These are phyloP conservation scores for Aspergillus intermedius DNA, from an alignment of 2,329 filamentous ascomycete genomes.

Conservation along the genomic window DNA sequence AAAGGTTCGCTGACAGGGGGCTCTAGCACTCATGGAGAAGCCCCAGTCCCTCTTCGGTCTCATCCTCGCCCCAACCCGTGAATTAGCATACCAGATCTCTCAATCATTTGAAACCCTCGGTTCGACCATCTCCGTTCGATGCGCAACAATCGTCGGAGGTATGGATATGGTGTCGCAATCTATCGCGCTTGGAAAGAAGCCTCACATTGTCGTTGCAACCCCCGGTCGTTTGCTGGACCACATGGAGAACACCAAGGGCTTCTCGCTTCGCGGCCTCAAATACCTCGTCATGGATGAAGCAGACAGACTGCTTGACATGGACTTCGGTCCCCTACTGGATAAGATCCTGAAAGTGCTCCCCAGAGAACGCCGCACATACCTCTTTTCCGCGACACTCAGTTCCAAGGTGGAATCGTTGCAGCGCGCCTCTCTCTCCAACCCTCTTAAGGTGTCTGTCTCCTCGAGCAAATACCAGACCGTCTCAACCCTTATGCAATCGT, in stretches of 20 bases:
- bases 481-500: slow-evolving; percentile 76
- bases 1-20: not conserved
- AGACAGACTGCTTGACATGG: slow-evolving; percentile 83
- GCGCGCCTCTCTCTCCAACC: slow-evolving; percentile 78
- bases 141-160: slow-evolving; percentile 80
- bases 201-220: slow-evolving; percentile 88
- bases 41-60: slow-evolving; percentile 82
- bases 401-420: slow-evolving; percentile 91
- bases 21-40: slow-evolving; percentile 68
- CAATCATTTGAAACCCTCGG: slow-evolving; percentile 83
- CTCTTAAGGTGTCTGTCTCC: slow-evolving; percentile 74
- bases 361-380: slow-evolving; percentile 67
- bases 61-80: slow-evolving; percentile 84
- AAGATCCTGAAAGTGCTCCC: slow-evolving; percentile 89
- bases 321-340: slow-evolving; percentile 87
- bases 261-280: slow-evolving; percentile 72
- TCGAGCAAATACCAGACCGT: slow-evolving; percentile 86
- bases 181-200: slow-evolving; percentile 90
- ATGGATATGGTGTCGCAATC: slow-evolving; percentile 92
- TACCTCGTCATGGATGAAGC: slow-evolving; percentile 95
- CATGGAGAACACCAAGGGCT: slow-evolving; percentile 93
- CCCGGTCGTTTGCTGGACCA: slow-evolving; percentile 86
- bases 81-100: slow-evolving; percentile 86
- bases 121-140: slow-evolving; percentile 78
- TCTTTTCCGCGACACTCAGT: slow-evolving; percentile 92